Percentiles rank a stretch among this genome's conserved stretches.
phyloP scores from a whole-genome alignment of 306 rosid genomes.

The Medicago ruthenica region DNA sequence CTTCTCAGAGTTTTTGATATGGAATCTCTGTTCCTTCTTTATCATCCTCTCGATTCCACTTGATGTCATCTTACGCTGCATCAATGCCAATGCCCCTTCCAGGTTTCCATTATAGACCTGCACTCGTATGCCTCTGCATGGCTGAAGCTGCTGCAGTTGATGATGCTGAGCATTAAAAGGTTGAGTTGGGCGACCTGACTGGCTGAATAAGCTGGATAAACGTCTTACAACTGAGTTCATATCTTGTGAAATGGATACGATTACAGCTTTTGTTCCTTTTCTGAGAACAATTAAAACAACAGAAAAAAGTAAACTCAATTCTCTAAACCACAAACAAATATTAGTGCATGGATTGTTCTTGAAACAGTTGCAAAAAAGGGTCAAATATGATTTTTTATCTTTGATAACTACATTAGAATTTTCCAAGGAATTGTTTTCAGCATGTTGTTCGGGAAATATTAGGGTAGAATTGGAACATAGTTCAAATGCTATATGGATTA shows the following conservation, averaged over 20 bases:
- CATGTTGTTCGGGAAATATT: not conserved
- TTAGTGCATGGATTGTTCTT: not conserved
- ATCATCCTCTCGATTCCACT: conserved; percentile 93
- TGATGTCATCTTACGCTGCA: conserved; percentile 83
- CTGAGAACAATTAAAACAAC: conserved; percentile 4
- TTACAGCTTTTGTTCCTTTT: not conserved
- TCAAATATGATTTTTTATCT: not conserved
- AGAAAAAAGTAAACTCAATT: not conserved
- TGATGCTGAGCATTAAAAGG: conserved; percentile 37
- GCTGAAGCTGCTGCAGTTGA: conserved; percentile 61
- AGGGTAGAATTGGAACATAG: not conserved
- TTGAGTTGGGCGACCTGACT: conserved; percentile 40
- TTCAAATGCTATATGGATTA: conserved; percentile 3
- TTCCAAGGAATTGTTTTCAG: not conserved
- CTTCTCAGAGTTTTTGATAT: conserved; percentile 92
- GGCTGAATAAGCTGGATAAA: conserved; percentile 49
- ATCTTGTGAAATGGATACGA: not conserved
- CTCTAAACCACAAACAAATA: not conserved
- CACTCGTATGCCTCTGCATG: conserved; percentile 79
- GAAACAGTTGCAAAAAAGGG: not conserved
- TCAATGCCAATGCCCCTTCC: conserved; percentile 60
- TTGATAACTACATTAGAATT: not conserved
- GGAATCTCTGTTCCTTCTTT: conserved; percentile 65
- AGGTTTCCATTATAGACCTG: conserved; percentile 69
- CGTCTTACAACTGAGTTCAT: conserved; percentile 70